phyloP scores from a whole-genome alignment of 441 rosid species.

The Pelargonium citronellum region DNA sequence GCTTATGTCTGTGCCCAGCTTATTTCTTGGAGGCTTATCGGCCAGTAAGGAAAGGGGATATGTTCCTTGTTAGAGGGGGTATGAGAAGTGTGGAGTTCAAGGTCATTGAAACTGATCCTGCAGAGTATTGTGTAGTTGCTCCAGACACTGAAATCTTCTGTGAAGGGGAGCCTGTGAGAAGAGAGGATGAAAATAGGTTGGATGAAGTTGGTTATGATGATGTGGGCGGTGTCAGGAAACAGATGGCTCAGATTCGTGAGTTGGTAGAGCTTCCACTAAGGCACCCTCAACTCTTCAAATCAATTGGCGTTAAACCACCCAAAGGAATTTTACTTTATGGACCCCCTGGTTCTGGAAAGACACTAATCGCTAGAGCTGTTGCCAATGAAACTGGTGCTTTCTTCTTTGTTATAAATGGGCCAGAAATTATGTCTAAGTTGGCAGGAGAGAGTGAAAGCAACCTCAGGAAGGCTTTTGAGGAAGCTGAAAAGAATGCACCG shows the following conservation, averaged over 20 bases:
- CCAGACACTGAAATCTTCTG: constrained; percentile 69
- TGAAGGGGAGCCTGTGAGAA: constrained; percentile 65
- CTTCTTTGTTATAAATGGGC: constrained; percentile 62
- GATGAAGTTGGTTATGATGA: constrained; percentile 77
- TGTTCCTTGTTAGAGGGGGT: constrained; percentile 64
- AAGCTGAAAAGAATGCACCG: constrained; percentile 51
- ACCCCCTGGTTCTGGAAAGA: too few relatives aligned
- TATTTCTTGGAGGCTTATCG: constrained; percentile 68
- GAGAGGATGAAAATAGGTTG: constrained; percentile 67
- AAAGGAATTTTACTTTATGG: constrained; percentile 52
- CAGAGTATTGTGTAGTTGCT: constrained; percentile 60
- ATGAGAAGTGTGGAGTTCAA: constrained; percentile 69
- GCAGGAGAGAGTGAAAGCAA: constrained; percentile 79
- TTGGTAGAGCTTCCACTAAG: constrained; percentile 67
- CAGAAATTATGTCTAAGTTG: constrained; percentile 64
- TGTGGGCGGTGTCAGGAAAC: constrained; percentile 74
- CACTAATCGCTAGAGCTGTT: constrained; percentile 47
- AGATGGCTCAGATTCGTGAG: constrained; percentile 83
- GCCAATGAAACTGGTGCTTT: constrained; percentile 70
- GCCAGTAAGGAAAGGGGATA: constrained; percentile 61
- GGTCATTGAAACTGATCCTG: constrained; percentile 20
- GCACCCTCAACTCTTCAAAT: constrained; percentile 70
- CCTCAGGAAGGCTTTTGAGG: constrained; percentile 63
- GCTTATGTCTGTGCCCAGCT: constrained; percentile 29
- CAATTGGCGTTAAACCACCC: constrained; percentile 73